phyloP scores from a whole-genome alignment of 768 basidiomycete species.

The Lepiota subincarnata region DNA sequence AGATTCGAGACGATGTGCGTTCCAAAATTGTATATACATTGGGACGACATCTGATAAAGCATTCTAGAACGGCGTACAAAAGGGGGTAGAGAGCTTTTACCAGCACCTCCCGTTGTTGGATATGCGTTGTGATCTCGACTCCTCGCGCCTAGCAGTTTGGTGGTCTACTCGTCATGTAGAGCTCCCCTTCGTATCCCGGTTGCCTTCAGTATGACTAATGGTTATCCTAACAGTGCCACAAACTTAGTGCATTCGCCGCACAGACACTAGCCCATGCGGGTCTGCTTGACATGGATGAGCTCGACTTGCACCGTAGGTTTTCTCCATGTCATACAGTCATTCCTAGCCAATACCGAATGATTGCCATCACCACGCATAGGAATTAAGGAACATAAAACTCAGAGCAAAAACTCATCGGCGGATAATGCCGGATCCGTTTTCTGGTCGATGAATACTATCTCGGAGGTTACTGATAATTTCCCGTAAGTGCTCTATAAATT shows the following conservation, averaged over 20 bases:
- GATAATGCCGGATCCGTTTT: conserved; percentile 44
- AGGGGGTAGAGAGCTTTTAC: conserved; percentile 54
- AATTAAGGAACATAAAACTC: conserved; percentile 20
- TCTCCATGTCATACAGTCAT: background rate
- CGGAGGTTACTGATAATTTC: conserved; percentile 44
- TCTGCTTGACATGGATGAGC: conserved; percentile 34
- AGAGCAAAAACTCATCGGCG: conserved; percentile 34
- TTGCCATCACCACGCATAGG: conserved; percentile 14
- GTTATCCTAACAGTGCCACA: conserved; percentile 33
- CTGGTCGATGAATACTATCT: conserved; percentile 46
- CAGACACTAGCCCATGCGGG: conserved; percentile 44
- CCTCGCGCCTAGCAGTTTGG: conserved; percentile 50
- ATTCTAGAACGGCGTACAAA: conserved; percentile 40
- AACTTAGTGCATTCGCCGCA: conserved; percentile 51
- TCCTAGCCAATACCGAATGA: background rate
- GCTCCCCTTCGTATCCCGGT: background rate
- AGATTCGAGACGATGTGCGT: conserved; percentile 47
- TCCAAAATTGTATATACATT: background rate
- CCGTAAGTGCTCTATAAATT: conserved; percentile 26
- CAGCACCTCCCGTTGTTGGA: conserved; percentile 54
- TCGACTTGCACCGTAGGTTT: conserved; percentile 47
- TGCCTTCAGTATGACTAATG: background rate
- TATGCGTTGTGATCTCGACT: conserved; percentile 61
- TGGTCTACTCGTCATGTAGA: conserved; percentile 48
- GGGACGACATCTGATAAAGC: background rate